Evolutionary conservation across 352 stramenopile species (phyloP).

Genomic region (Blastocystis sp.): DNA sequence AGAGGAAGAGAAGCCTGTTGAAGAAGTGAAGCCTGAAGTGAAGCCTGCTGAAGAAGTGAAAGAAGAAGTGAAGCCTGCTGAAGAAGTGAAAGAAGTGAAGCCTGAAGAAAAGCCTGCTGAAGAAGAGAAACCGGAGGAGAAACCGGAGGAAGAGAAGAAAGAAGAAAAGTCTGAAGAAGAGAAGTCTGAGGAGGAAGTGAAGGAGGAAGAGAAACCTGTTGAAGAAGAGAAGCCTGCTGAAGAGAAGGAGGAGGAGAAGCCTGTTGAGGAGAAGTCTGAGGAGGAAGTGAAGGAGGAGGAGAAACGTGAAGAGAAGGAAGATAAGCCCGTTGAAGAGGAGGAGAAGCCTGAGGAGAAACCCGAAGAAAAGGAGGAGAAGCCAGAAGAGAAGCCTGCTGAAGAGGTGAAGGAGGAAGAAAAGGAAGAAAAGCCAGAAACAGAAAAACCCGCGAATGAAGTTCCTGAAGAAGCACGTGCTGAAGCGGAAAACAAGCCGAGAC

Average conservation of each 20-base stretch:
- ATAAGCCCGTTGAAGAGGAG: neutral
- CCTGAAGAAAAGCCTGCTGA: neutral
- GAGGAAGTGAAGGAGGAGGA: conserved; percentile 17
- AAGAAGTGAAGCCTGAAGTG: conserved; percentile 10
- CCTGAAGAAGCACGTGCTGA: neutral
- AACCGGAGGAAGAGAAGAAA: conserved; percentile 20
- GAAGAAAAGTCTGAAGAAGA: conserved; percentile 12
- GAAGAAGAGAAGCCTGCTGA: conserved; percentile 17
- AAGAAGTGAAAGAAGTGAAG: too few species aligned
- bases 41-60: conserved; percentile 32
- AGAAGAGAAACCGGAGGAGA: neutral
- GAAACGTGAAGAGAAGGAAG: conserved; percentile 10
- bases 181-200: neutral
- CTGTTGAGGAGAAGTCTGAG: neutral
- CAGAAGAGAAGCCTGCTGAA: neutral
- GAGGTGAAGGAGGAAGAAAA: neutral
- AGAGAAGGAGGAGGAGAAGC: neutral
- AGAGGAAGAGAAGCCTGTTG: neutral
- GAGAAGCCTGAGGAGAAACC: conserved; percentile 20
- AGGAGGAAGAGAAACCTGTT: neutral
- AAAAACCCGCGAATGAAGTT: conserved; percentile 1
- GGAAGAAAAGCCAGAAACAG: neutral
- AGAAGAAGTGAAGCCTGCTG: neutral
- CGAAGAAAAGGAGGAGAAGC: conserved; percentile 18
- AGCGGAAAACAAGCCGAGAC: neutral